A percentile compares a stretch with the other conserved stretches of the same genome.
phyloP scores from a whole-genome alignment of 768 basidiomycete genomes.

The Termitomyces sp. region DNA sequence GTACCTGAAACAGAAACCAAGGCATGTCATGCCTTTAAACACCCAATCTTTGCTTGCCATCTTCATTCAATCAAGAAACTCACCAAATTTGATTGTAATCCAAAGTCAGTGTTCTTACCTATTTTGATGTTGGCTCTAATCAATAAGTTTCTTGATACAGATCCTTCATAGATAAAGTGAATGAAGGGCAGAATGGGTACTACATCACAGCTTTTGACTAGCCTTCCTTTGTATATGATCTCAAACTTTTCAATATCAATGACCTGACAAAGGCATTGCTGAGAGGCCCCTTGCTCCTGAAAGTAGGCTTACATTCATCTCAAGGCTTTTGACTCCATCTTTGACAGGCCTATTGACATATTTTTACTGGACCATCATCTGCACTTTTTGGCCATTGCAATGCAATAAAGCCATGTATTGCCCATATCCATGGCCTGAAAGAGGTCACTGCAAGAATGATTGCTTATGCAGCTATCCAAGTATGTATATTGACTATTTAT shows the following conservation, averaged over 20 bases:
- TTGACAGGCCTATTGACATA: too few species aligned
- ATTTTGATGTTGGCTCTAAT: too few species aligned
- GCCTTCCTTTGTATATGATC: too few species aligned
- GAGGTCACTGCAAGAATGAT: neutral
- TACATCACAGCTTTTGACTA: too few species aligned
- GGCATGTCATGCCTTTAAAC: neutral
- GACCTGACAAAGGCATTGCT: neutral
- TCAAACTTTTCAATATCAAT: too few species aligned
- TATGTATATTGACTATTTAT: too few species aligned
- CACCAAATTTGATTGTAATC: neutral
- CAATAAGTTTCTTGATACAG: too few species aligned
- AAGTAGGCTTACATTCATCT: neutral
- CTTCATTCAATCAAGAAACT: neutral
- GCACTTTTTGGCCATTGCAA: neutral
- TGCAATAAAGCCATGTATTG: neutral
- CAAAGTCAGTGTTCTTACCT: neutral
- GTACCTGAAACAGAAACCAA: neutral
- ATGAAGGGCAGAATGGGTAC: too few species aligned
- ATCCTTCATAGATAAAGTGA: too few species aligned
- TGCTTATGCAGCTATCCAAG: neutral
- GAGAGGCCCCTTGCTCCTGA: neutral
- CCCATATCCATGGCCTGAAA: neutral
- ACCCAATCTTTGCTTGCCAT: neutral
- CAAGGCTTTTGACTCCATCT: neutral
- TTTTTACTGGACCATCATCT: neutral